phyloP scores from a whole-genome alignment of 192 early-diverging fungal genomes.

The Geranomyces michiganensis region DNA sequence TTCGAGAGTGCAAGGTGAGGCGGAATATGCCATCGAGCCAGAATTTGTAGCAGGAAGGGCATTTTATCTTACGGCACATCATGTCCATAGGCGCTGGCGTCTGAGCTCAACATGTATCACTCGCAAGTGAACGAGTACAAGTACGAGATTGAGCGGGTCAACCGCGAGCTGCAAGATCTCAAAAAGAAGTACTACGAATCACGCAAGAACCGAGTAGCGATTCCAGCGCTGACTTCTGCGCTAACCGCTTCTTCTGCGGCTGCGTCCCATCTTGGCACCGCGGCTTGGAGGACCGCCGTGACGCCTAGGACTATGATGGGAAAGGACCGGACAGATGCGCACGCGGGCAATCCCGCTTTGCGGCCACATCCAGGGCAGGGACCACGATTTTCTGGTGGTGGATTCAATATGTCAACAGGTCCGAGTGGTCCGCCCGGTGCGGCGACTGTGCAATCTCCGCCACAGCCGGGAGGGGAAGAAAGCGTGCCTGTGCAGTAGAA shows the following conservation, averaged over 20 bases:
- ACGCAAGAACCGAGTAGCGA: conserved; percentile 7
- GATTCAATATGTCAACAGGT: conserved; percentile 48
- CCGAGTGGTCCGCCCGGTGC: conserved; percentile 3
- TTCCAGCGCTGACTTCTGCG: background rate
- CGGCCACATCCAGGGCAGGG: conserved; percentile 32
- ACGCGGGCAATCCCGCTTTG: background rate
- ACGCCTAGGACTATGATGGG: no score
- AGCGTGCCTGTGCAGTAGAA: no score
- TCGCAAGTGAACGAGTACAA: conserved; percentile 67
- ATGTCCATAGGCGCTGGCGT: conserved; percentile 53
- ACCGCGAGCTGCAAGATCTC: conserved; percentile 57
- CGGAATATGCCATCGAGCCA: no score
- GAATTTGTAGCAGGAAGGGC: no score
- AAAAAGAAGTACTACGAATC: conserved; percentile 62
- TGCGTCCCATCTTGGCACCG: background rate
- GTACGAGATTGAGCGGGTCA: conserved; percentile 61
- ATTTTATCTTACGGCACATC: no score
- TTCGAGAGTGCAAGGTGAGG: conserved; percentile 56
- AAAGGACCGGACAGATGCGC: no score
- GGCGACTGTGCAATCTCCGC: background rate
- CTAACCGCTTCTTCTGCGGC: background rate
- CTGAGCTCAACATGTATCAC: conserved; percentile 69
- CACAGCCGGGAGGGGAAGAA: no score
- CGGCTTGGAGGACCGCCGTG: background rate
- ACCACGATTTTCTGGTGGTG: conserved; percentile 50